Conservation (phyloP, 2,329 filamentous ascomycete species). For the Colletotrichum sp. region DNA sequence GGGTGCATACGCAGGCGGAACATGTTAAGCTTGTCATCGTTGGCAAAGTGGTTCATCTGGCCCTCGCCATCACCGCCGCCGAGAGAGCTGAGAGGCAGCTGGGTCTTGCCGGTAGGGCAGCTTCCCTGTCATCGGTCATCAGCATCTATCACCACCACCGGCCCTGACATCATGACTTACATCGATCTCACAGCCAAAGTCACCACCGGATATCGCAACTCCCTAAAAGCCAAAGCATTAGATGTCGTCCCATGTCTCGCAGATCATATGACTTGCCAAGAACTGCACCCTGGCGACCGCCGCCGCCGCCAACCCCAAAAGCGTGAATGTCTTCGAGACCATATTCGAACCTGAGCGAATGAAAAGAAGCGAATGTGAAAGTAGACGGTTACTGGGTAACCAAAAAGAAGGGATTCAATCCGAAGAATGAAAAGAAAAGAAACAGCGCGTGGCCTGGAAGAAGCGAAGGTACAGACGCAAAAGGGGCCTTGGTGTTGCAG, state of each 20-base stretch:
- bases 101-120: conserved; percentile 38
- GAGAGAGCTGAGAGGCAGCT: conserved; percentile 36
- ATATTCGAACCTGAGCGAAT: conserved; percentile 16
- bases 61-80: conserved; percentile 43
- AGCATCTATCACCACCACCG: neutral
- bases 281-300: conserved; percentile 19
- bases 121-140: conserved; percentile 33
- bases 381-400: neutral
- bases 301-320: conserved; percentile 15
- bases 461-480: conserved; percentile 10
- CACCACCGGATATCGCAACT: conserved; percentile 51
- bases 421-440: neutral
- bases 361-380: neutral
- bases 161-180: conserved; percentile 27
- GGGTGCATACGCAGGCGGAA: conserved; percentile 45
- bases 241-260: neutral
- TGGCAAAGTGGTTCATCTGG: conserved; percentile 64
- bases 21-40: conserved; percentile 56
- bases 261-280: conserved; percentile 11
- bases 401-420: conserved; percentile 15
- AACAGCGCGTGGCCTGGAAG: neutral
- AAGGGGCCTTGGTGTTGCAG: neutral
- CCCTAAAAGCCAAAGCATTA: conserved; percentile 26
- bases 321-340: conserved; percentile 6
- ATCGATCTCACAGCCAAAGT: conserved; percentile 53